These are phyloP conservation scores for Aspergillus fructus DNA, from an alignment of 2,329 filamentous ascomycete genomes.

Conservation along the genomic window DNA sequence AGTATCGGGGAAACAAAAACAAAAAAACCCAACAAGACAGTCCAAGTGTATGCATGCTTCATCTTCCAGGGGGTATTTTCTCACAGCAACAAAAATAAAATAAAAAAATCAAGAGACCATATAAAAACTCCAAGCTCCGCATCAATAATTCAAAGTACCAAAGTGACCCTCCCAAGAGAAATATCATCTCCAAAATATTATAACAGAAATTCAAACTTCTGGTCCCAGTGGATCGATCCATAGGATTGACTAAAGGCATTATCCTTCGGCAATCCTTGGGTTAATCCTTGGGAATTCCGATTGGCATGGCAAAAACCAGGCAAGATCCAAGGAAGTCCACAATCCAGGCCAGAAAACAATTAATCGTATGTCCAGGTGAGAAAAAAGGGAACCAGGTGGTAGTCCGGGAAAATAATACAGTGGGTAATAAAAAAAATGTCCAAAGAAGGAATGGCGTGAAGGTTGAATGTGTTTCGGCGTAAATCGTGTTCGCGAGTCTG, in stretches of 20 bases:
- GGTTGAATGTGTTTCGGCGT: constrained; percentile 10
- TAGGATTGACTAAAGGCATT: background rate
- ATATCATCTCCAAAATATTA: constrained; percentile 1
- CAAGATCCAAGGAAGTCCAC: constrained; percentile 7
- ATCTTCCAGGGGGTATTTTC: constrained; percentile 15
- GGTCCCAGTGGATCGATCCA: background rate
- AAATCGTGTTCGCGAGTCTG: background rate
- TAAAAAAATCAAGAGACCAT: background rate
- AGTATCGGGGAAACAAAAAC: background rate
- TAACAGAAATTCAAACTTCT: constrained; percentile 5
- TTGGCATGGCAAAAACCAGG: background rate
- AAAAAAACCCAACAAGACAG: constrained; percentile 1
- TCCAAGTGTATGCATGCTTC: constrained; percentile 10
- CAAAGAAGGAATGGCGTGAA: constrained; percentile 6
- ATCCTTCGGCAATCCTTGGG: background rate
- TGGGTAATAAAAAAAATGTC: constrained; percentile 14
- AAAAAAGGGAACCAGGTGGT: constrained; percentile 11
- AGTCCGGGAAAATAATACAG: constrained; percentile 20
- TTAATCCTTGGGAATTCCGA: background rate
- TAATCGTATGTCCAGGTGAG: constrained; percentile 19
- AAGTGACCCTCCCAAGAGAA: background rate
- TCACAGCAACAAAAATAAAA: constrained; percentile 1
- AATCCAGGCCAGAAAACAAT: constrained; percentile 18
- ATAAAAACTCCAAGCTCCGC: constrained; percentile 7
- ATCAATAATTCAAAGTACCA: background rate